Percentiles rank a stretch among this genome's conserved stretches.
phyloP scores from a whole-genome alignment of 1,139 yeast genomes.

The Taphrina wiesneri region DNA sequence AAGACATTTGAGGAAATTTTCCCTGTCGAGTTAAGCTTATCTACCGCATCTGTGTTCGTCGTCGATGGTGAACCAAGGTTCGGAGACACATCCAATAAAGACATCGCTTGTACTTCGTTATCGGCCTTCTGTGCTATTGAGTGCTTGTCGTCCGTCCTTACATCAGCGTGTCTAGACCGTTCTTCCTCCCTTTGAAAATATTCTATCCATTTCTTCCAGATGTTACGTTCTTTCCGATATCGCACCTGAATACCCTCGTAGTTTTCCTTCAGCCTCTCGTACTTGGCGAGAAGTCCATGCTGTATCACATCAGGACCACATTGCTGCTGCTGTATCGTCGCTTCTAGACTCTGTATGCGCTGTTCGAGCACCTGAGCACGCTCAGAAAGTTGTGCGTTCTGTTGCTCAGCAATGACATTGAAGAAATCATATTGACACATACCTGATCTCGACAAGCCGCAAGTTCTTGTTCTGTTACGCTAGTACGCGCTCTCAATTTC shows the following conservation, averaged over 20 bases:
- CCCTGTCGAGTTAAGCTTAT: no score
- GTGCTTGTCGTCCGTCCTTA: neutral
- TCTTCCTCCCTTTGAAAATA: neutral
- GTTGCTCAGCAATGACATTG: neutral
- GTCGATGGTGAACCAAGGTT: neutral
- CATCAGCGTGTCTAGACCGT: neutral
- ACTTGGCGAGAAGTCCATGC: neutral
- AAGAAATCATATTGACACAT: neutral
- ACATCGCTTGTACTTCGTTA: neutral
- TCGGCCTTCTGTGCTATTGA: neutral
- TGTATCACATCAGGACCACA: neutral
- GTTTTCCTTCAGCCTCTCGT: neutral
- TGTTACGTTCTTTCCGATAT: neutral
- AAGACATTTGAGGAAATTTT: no score
- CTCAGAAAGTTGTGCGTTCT: neutral
- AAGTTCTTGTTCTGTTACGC: neutral
- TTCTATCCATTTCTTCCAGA: conserved; percentile 13
- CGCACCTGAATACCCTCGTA: neutral
- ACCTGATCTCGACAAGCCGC: neutral
- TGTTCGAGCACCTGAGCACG: neutral
- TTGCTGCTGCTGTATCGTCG: neutral
- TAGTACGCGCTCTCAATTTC: neutral
- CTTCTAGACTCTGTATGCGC: neutral
- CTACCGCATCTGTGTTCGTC: neutral
- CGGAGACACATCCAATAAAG: neutral